These are phyloP conservation scores for Pleurotus salmoneostramineus DNA, from an alignment of 768 basidiomycete genomes.

Conservation along the genomic window DNA sequence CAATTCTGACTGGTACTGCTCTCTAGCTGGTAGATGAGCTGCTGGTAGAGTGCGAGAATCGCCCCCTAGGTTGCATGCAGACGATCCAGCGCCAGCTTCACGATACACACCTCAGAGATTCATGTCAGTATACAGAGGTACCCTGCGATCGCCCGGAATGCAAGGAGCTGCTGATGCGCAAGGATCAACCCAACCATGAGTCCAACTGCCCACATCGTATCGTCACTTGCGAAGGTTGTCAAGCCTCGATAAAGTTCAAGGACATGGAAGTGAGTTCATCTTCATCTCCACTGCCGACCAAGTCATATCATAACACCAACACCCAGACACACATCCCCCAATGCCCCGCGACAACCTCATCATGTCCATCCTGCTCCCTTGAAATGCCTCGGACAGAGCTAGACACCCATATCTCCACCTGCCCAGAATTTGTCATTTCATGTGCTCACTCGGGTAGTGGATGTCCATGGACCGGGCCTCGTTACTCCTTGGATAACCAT, in stretches of 20 bases:
- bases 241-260: slow-evolving; percentile 24
- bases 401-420: slow-evolving; percentile 30
- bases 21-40: slow-evolving; percentile 80
- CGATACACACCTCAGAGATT: slow-evolving; percentile 55
- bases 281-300: not conserved
- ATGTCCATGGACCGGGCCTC: slow-evolving; percentile 50
- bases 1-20: slow-evolving; percentile 8
- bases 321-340: slow-evolving; percentile 32
- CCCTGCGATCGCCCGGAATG: slow-evolving; percentile 48
- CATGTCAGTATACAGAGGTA: slow-evolving; percentile 55
- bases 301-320: not conserved
- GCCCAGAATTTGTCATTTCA: slow-evolving; percentile 31
- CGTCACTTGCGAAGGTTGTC: slow-evolving; percentile 36
- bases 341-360: slow-evolving; percentile 31
- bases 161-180: slow-evolving; percentile 35
- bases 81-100: slow-evolving; percentile 67
- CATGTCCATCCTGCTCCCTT: slow-evolving; percentile 36
- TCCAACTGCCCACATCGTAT: slow-evolving; percentile 30
- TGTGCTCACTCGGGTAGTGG: slow-evolving; percentile 49
- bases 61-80: slow-evolving; percentile 52
- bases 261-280: slow-evolving; percentile 34
- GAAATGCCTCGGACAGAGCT: slow-evolving; percentile 30
- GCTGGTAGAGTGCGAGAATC: slow-evolving; percentile 65
- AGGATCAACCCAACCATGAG: slow-evolving; percentile 33
- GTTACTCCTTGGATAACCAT: slow-evolving; percentile 33